phyloP scores from a whole-genome alignment of 495 filamentous ascomycete species.

The Penicillium simplicissimum region DNA sequence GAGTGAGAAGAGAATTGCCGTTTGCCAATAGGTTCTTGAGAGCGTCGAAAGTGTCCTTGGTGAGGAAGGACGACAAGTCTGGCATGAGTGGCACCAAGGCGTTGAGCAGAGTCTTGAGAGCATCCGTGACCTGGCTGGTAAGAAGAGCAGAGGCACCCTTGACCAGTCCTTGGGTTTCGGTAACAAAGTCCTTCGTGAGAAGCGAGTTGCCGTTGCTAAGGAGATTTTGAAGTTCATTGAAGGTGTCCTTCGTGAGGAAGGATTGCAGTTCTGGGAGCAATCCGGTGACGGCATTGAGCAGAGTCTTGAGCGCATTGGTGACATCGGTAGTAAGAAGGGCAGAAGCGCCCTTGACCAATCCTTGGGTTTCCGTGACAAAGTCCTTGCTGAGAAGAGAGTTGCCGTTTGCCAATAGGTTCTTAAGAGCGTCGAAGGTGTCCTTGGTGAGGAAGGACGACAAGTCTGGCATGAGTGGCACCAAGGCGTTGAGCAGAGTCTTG shows the following conservation, averaged over 20 bases:
- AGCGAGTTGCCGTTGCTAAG: constrained; percentile 19
- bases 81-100: constrained; percentile 30
- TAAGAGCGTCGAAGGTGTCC: constrained; percentile 36
- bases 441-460: constrained; percentile 36
- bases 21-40: constrained; percentile 39
- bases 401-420: constrained; percentile 39
- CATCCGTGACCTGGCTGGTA: constrained; percentile 6
- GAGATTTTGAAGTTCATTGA: constrained; percentile 34
- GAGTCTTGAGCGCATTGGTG: constrained; percentile 12
- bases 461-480: constrained; percentile 27
- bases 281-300: too few species aligned
- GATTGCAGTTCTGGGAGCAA: too few species aligned
- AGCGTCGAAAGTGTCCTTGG: constrained; percentile 36
- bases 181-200: constrained; percentile 34
- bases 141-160: constrained; percentile 38
- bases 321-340: constrained; percentile 11
- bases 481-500: constrained; percentile 24
- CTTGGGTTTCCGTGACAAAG: constrained; percentile 43
- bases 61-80: constrained; percentile 30
- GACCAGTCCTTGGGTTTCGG: constrained; percentile 25
- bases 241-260: constrained; percentile 42
- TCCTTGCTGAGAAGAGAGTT: constrained; percentile 36
- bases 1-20: constrained; percentile 37
- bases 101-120: constrained; percentile 22
- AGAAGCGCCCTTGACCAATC: constrained; percentile 30